Base-by-base conservation (phyloP, 169 alveolate species). In the Babesia ovata region DNA sequence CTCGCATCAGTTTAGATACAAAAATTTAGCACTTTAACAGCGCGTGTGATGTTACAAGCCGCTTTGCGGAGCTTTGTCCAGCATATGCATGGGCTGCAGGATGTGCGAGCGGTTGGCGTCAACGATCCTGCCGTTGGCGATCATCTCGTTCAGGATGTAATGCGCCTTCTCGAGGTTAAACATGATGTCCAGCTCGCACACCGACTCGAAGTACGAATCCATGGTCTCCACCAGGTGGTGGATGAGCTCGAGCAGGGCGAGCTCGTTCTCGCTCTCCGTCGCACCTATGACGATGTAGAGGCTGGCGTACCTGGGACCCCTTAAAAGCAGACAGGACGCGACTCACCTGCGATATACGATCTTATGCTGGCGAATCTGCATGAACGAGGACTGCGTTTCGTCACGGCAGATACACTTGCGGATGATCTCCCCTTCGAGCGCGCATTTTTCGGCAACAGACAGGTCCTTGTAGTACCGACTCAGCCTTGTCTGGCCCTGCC, bases 81-180 rank as follows among this genome's bases (percentile, higher is more conserved):
- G 22, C 65, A 83, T 50, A 7, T 70, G 39, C 24, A 81, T 72
- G 21, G 91, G 92, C 60, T 81, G 70, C 14, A 90, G 83, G 29
- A 96, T 92, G 73, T 92, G 92, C 21, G 97, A 78, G 79, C 93
- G 96, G 91, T 96, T 97, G 45, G 98, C 94, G 76, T 96, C 99
- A 36, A 94, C 81, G 33, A 97, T 93, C 69, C 94, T 84, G 6
- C 99, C 99, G 88, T 93, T 94, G 95, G 93, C 93, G 10, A 97
- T 90, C 97, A 98, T 96, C 85, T 98, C 99, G 78, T 97, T 99
- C 22, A 98, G 88, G 48, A 98, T 96, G 88, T 96, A 95, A 84
- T 98, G 99, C 24, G 99, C 99, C 92, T 97, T 98, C 85, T 98
- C 99, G 57, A 98, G 87, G 70, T 97, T 97, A 85, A 95, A 98